Evolutionary conservation across 495 filamentous ascomycete species (phyloP).

Genomic region (Saxophila tyrrhenica): DNA sequence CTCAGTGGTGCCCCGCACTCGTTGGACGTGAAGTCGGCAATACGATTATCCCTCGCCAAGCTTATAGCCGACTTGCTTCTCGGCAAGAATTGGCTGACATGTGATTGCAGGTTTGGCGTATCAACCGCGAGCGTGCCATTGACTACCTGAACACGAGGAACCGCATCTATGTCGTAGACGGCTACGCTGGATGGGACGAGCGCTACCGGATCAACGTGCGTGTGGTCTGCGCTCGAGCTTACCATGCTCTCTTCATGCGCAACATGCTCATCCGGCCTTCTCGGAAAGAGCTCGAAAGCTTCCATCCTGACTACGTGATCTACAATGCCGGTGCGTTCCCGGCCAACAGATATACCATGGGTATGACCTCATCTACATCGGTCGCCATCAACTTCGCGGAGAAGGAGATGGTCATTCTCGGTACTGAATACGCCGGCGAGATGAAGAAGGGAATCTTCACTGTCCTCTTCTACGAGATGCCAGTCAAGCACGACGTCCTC

Average conservation of each 20-base stretch:
- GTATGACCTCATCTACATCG: slow-evolving; percentile 91
- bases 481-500: slow-evolving; percentile 96
- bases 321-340: slow-evolving; percentile 99
- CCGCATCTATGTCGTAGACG: slow-evolving; percentile 96
- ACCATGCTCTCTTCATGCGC: slow-evolving; percentile 99
- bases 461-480: slow-evolving; percentile 99
- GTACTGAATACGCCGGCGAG: slow-evolving; percentile 92
- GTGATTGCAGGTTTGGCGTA: slow-evolving; percentile 77
- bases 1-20: slow-evolving; percentile 1
- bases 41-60: neutral
- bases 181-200: slow-evolving; percentile 96
- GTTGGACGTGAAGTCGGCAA: slow-evolving; percentile 1
- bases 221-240: slow-evolving; percentile 95
- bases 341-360: slow-evolving; percentile 93
- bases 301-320: slow-evolving; percentile 98
- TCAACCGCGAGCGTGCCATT: slow-evolving; percentile 96
- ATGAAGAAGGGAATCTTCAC: slow-evolving; percentile 99
- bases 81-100: slow-evolving; percentile 20
- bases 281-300: slow-evolving; percentile 81
- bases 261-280: slow-evolving; percentile 98
- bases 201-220: slow-evolving; percentile 96
- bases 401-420: slow-evolving; percentile 96
- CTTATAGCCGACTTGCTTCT: neutral
- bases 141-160: slow-evolving; percentile 98
- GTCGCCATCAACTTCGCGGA: slow-evolving; percentile 82